A percentile compares a stretch with the other conserved stretches of the same genome.
Conservation (phyloP, 176 grass and related monocot genomes). For the Luzula sylvatica region DNA sequence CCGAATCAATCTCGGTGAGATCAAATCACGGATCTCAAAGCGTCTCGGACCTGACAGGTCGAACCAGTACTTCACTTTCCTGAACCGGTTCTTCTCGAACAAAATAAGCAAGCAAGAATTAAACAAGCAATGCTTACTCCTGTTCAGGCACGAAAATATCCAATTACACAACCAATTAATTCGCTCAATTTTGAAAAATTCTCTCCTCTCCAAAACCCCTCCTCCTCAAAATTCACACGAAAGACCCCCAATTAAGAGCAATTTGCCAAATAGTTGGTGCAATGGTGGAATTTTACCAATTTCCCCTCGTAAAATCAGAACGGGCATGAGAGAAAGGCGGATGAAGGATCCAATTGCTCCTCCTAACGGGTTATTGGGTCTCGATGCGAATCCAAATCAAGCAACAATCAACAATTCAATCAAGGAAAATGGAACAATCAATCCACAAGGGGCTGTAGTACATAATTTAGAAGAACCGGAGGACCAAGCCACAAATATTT, state of each 20-base stretch:
- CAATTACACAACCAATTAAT: slow-evolving; percentile 80
- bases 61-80: slow-evolving; percentile 58
- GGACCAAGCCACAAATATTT: slow-evolving; percentile 14
- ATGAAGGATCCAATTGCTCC: slow-evolving; percentile 25
- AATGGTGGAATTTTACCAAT: slow-evolving; percentile 28
- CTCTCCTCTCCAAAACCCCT: slow-evolving; percentile 37
- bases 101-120: slow-evolving; percentile 78
- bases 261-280: slow-evolving; percentile 17
- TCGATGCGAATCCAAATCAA: slow-evolving; percentile 12
- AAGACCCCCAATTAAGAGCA: slow-evolving; percentile 31
- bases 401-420: background rate
- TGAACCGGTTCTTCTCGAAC: slow-evolving; percentile 62
- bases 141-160: slow-evolving; percentile 62
- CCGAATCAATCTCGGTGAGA: slow-evolving; percentile 58
- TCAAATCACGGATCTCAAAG: slow-evolving; percentile 65
- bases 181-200: slow-evolving; percentile 62
- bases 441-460: slow-evolving; percentile 17
- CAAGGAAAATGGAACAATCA: slow-evolving; percentile 17
- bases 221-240: slow-evolving; percentile 24
- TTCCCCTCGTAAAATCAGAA: slow-evolving; percentile 40
- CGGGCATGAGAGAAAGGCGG: slow-evolving; percentile 26
- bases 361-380: slow-evolving; percentile 21
- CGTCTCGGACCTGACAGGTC: slow-evolving; percentile 51
- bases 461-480: slow-evolving; percentile 22
- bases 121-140: slow-evolving; percentile 46